These are phyloP conservation scores for Viola odorata DNA, from an alignment of 345 rosid species.

Conservation along the genomic window DNA sequence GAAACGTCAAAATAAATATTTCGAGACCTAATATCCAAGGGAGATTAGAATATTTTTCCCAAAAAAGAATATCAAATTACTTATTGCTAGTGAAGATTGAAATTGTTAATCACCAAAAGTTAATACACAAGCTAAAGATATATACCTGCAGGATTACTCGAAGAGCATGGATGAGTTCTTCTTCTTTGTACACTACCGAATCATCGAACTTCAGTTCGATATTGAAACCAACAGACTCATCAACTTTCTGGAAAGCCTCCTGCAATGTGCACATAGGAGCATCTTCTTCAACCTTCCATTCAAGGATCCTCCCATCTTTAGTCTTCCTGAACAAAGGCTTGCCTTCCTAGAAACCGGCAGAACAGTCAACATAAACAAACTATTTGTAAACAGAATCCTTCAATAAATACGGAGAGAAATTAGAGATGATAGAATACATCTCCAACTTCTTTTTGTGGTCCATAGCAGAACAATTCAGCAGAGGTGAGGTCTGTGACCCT, in stretches of 20 bases:
- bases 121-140: background rate
- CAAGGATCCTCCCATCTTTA: slow-evolving; percentile 35
- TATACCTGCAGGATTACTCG: slow-evolving; percentile 16
- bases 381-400: background rate
- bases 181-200: slow-evolving; percentile 7
- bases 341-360: slow-evolving; percentile 17
- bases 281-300: slow-evolving; percentile 31
- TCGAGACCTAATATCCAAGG: too few relatives aligned
- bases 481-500: slow-evolving; percentile 20
- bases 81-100: background rate
- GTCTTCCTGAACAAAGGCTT: slow-evolving; percentile 46
- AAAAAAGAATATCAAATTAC: background rate
- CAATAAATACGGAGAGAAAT: background rate
- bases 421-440: slow-evolving; percentile 3
- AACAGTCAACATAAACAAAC: background rate
- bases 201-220: slow-evolving; percentile 27
- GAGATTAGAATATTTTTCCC: too few relatives aligned
- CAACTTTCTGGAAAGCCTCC: slow-evolving; percentile 17
- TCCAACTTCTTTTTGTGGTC: slow-evolving; percentile 19
- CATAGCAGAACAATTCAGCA: slow-evolving; percentile 18
- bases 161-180: slow-evolving; percentile 8
- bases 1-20: too few relatives aligned
- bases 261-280: slow-evolving; percentile 21
- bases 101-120: background rate
- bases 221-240: slow-evolving; percentile 17